These are phyloP conservation scores for Macadamia tetraphylla DNA, from an alignment of 164 flowering plant species.

Conservation along the genomic window DNA sequence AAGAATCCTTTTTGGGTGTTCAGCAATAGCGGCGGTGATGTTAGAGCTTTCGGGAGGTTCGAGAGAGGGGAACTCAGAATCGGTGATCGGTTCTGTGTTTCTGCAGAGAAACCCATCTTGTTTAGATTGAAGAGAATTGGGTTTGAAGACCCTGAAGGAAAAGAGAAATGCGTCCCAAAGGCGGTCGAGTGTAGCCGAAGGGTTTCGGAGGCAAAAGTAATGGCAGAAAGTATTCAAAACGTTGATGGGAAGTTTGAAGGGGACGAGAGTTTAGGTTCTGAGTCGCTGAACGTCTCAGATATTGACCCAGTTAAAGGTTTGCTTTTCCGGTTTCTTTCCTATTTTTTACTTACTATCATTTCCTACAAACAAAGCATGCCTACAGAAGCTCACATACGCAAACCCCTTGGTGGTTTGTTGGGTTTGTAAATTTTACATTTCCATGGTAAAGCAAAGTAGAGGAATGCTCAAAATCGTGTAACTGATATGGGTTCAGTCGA, in stretches of 20 bases:
- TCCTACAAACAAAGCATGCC: too few species aligned
- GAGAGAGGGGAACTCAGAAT: slow-evolving; percentile 43
- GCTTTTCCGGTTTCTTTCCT: slow-evolving; percentile 5
- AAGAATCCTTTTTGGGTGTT: slow-evolving; percentile 79
- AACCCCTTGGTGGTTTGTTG: neutral
- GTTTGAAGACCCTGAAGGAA: slow-evolving; percentile 10
- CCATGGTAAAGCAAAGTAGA: neutral
- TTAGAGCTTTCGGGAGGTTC: slow-evolving; percentile 39
- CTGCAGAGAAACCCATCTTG: slow-evolving; percentile 50
- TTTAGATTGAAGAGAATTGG: slow-evolving; percentile 32
- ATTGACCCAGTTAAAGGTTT: slow-evolving; percentile 78
- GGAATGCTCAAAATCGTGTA: neutral
- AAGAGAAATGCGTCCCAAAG: slow-evolving; percentile 10
- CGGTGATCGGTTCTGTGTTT: slow-evolving; percentile 64
- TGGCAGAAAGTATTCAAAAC: neutral
- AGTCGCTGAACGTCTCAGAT: slow-evolving; percentile 34
- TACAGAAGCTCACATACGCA: too few species aligned
- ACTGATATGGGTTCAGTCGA: neutral
- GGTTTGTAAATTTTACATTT: neutral
- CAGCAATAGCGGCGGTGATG: slow-evolving; percentile 15
- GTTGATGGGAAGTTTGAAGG: neutral
- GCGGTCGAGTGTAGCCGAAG: slow-evolving; percentile 17
- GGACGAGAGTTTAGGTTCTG: slow-evolving; percentile 21
- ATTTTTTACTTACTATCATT: neutral
- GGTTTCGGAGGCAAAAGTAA: slow-evolving; percentile 7